phyloP scores from a whole-genome alignment of 371 early-diverging fungal genomes.

The Mucor indicus region DNA sequence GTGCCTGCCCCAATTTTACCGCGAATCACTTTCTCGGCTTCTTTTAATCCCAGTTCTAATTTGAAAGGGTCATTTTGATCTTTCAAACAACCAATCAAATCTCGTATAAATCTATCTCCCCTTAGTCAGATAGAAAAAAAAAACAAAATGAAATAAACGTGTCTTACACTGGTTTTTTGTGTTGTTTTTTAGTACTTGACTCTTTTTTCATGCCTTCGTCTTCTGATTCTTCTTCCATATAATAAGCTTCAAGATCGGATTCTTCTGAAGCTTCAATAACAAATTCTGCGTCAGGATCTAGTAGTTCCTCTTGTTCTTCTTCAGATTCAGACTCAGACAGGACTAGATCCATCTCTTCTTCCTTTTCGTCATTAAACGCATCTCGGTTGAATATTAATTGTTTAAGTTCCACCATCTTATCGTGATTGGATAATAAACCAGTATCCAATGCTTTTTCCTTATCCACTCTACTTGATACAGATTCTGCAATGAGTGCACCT shows the following conservation, averaged over 20 bases:
- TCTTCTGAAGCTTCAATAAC: slow-evolving; percentile 10
- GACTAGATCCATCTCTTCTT: not conserved
- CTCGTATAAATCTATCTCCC: slow-evolving; percentile 34
- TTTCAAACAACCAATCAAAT: slow-evolving; percentile 33
- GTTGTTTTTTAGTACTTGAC: slow-evolving; percentile 7
- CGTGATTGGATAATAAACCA: slow-evolving; percentile 25
- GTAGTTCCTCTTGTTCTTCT: slow-evolving; percentile 22
- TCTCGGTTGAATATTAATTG: slow-evolving; percentile 15
- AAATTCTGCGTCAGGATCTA: slow-evolving; percentile 34
- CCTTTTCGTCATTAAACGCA: not conserved
- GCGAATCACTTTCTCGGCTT: slow-evolving; percentile 41
- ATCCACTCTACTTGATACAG: slow-evolving; percentile 23
- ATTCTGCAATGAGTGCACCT: slow-evolving; percentile 35
- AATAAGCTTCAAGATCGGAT: slow-evolving; percentile 47
- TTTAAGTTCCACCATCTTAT: slow-evolving; percentile 13
- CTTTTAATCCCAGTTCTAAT: slow-evolving; percentile 37
- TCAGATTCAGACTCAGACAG: slow-evolving; percentile 2
- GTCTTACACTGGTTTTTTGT: slow-evolving; percentile 31
- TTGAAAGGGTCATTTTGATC: slow-evolving; percentile 40
- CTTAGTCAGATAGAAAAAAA: not conserved
- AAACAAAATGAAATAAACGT: too few relatives aligned
- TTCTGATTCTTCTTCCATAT: slow-evolving; percentile 50
- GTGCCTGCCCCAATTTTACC: slow-evolving; percentile 33
- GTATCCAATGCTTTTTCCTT: slow-evolving; percentile 22
- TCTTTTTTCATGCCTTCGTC: slow-evolving; percentile 25